phyloP scores from a whole-genome alignment of 177 flowering plant species.

The Tripterygium wilfordii region DNA sequence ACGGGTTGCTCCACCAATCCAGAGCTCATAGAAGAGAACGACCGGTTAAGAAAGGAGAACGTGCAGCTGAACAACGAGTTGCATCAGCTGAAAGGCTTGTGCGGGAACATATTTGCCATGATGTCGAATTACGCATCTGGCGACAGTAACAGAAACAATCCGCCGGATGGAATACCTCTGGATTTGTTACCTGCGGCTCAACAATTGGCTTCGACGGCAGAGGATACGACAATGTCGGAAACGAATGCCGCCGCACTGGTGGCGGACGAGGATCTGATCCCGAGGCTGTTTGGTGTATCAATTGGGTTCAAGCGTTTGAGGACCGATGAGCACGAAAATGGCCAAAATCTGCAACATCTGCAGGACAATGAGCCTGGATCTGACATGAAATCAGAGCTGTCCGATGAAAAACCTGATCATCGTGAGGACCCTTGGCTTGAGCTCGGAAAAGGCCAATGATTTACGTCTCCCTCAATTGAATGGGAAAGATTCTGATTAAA shows the following conservation, averaged over 20 bases:
- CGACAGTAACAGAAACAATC: background rate
- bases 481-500: too few relatives aligned
- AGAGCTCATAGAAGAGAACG: conserved; percentile 68
- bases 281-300: conserved; percentile 41
- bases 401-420: background rate
- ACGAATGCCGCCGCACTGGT: conserved; percentile 23
- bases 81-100: conserved; percentile 47
- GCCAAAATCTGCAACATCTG: background rate
- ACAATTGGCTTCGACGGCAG: too few relatives aligned
- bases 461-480: too few relatives aligned
- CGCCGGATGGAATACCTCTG: conserved; percentile 16
- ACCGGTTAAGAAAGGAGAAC: conserved; percentile 53
- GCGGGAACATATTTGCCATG: conserved; percentile 38
- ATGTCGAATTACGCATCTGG: conserved; percentile 48
- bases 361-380: background rate
- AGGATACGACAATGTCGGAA: conserved; percentile 10
- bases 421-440: background rate
- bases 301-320: conserved; percentile 37
- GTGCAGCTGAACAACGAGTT: conserved; percentile 39
- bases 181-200: conserved; percentile 25
- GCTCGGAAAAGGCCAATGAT: background rate
- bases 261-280: conserved; percentile 13
- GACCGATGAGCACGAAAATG: conserved; percentile 18
- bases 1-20: conserved; percentile 33
- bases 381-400: background rate